Evolutionary conservation across 306 rosid genomes (phyloP), one percentile per base, ranked within the genome.

Genomic region (Morella rubra): DNA sequence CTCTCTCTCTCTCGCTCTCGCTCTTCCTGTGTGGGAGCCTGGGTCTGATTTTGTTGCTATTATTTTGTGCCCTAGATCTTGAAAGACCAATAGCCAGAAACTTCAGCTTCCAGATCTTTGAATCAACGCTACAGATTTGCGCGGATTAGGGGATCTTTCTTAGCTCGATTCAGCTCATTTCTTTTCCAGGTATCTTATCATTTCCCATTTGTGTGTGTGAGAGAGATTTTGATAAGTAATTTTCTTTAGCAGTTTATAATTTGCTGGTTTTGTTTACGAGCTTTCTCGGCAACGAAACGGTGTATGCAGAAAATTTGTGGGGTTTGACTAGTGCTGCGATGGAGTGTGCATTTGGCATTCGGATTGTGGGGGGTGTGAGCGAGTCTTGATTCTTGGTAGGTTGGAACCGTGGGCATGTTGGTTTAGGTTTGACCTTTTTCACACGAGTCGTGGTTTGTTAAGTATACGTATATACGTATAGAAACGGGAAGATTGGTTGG

Each of bases 21-120:
- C 76, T 32, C 54, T 41, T 44, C 66, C 32, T 12, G 6, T 66
- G 76, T 75, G 47, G 58, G 79, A 9, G 6, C 66, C 72, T 77
- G 49, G 72, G 76, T 24, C 54, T 27, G 80, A 52, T 59, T 59
- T 77, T 41, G 49, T 67, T 47, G 68, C 16, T 69, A 16, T 32
- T 66, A 7, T 69, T 27, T 19, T 8, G 42, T 77, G 76, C 82
- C 85, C 91, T 84, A 84, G 87, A 86, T 86, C 90, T 85, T 77
- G 69, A 70, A 32, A 45, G 15, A 55, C 12, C 20, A 55, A 20
- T 66, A 20, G 44, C 9, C 67, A 16, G 15, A 32, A 9, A 16
- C 69, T 47, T 70, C 77, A 6, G 68, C 16, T 64, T 74, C 65
- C 67, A 76, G 83, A 85, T 81, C 86, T 78, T 82, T 79, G n/a